Evolutionary conservation across 176 grass and related monocot species (phyloP).

Genomic region (Tillandsia leiboldiana): DNA sequence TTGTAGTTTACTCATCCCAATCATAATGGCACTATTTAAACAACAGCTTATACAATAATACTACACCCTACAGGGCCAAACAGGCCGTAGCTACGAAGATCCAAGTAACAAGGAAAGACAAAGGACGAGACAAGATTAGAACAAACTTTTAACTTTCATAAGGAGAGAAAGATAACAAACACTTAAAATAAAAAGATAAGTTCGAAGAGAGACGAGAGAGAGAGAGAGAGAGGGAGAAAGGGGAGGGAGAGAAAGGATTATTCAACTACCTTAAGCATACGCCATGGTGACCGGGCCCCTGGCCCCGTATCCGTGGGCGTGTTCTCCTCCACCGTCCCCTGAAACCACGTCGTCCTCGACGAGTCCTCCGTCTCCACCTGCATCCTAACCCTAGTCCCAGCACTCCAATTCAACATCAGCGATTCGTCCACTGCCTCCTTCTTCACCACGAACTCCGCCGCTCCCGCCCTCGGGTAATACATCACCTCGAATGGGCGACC

Average conservation of each 20-base stretch:
- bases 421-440: constrained; percentile 35
- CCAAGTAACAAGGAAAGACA: too few species aligned
- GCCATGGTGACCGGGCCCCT: constrained; percentile 35
- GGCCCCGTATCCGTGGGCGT: constrained; percentile 4
- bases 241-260: not conserved
- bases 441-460: constrained; percentile 53
- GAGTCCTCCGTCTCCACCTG: constrained; percentile 37
- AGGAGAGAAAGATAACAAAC: not conserved
- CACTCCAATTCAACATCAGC: constrained; percentile 3
- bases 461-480: constrained; percentile 41
- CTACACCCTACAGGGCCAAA: too few species aligned
- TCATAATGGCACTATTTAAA: too few species aligned
- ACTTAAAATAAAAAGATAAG: too few species aligned
- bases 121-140: too few species aligned
- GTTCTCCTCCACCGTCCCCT: constrained; percentile 24
- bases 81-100: too few species aligned
- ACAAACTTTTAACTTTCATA: too few species aligned
- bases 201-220: too few species aligned
- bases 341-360: constrained; percentile 22
- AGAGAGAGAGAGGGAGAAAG: not conserved
- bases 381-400: constrained; percentile 35
- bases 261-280: constrained; percentile 38
- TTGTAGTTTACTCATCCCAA: too few species aligned
- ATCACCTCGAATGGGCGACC: constrained; percentile 35
- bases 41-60: too few species aligned